A percentile compares a stretch with the other conserved stretches of the same genome.
Conservation (phyloP, 2,329 filamentous ascomycete species). For the Thielaviopsis punctulata region DNA sequence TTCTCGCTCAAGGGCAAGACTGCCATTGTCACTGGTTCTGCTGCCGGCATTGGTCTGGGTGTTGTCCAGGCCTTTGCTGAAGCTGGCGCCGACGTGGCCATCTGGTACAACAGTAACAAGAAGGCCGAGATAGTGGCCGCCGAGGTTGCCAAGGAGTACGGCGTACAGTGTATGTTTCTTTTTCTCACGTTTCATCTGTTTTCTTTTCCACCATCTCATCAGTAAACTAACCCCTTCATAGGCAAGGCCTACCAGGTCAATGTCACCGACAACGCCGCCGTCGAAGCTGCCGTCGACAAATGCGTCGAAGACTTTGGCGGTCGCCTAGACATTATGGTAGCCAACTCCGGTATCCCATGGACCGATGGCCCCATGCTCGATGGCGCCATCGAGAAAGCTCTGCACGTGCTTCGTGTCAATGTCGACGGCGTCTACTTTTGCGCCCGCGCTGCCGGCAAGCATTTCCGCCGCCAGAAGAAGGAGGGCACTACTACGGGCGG, state of each 20-base stretch:
- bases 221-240: slow-evolving; percentile 16
- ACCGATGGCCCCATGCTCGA: slow-evolving; percentile 50
- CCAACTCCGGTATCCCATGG: slow-evolving; percentile 48
- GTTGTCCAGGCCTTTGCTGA: slow-evolving; percentile 21
- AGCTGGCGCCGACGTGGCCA: slow-evolving; percentile 18
- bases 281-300: slow-evolving; percentile 47
- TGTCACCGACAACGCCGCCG: slow-evolving; percentile 20
- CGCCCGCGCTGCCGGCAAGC: slow-evolving; percentile 48
- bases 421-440: slow-evolving; percentile 66
- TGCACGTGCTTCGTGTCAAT: slow-evolving; percentile 52
- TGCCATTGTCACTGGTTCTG: slow-evolving; percentile 14
- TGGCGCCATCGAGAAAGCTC: slow-evolving; percentile 45
- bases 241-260: slow-evolving; percentile 44
- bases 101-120: slow-evolving; percentile 20
- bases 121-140: slow-evolving; percentile 16
- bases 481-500: slow-evolving; percentile 48
- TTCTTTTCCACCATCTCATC: not conserved
- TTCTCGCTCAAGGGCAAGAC: slow-evolving; percentile 46
- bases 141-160: slow-evolving; percentile 19
- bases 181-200: not conserved
- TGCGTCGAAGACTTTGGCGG: slow-evolving; percentile 17
- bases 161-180: slow-evolving; percentile 42
- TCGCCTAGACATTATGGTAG: slow-evolving; percentile 35
- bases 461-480: slow-evolving; percentile 54
- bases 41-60: slow-evolving; percentile 15